Base-by-base conservation (phyloP, 805 yeast genomes). In the Hanseniaspora meyeri region DNA sequence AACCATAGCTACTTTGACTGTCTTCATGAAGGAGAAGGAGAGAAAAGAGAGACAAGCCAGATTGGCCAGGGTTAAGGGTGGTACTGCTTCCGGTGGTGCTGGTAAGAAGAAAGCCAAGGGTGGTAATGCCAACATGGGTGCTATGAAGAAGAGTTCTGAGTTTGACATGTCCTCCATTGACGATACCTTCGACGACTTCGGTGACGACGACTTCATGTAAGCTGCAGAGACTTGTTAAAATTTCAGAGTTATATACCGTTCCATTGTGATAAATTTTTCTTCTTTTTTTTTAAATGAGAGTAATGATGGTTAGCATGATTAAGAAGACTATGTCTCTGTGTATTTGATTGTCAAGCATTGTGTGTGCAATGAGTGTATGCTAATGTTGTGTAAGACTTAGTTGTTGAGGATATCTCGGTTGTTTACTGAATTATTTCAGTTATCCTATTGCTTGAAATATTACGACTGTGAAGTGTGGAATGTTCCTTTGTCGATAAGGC, bases 101-200 rank as follows among this genome's bases (percentile, higher is more conserved):
- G 95, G 95, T 71, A 89, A 90, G 79, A 85, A 85, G 80, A 91
- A 90, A 80, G 96, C 88, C 58, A 85, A 85, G 71, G 84, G 87
- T 57, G 77, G 81, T 57, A 79, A 76, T 62, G 84, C 87, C 47
- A 84, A 83, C 68, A 74, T 85, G 53, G 78, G 78, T 63, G 77
- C 76, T 10, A 74, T 75, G 68, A 85, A 83, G 76, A 83, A 84
- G 70, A 88, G 83, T 64, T 74, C 73, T 52, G 75, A 76, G 42
- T 81, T 80, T 61, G 86, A 77, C 59, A 71, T 78, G 55, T 75
- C 69, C 67, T 75, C 72, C 61, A 72, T 70, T 57, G 75, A 74
- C 63, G 77, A 69, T 62, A 14, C 51, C 17, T 80, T 75, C 63
- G 76, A 70, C 57, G 87, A 83, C 64, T 80, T 82, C 63, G 87